These are phyloP conservation scores for Microthlaspi erraticum DNA, from an alignment of 345 rosid species.

Conservation along the genomic window DNA sequence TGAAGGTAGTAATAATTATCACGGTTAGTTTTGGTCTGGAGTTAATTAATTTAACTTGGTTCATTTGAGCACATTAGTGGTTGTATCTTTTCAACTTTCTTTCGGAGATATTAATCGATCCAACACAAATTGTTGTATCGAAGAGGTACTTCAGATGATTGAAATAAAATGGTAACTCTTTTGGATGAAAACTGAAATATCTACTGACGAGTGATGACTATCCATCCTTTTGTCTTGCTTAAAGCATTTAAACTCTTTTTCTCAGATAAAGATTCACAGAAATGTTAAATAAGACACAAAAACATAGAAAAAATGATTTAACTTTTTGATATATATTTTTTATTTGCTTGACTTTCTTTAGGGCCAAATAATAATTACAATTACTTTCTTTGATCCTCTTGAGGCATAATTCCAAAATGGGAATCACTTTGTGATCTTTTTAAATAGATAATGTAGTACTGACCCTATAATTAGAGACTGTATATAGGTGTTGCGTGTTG, in stretches of 20 bases:
- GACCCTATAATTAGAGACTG: conserved; percentile 16
- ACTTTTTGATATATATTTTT: not conserved
- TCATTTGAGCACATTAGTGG: too few relatives aligned
- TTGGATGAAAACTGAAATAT: not conserved
- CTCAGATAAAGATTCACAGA: not conserved
- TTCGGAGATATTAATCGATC: too few relatives aligned
- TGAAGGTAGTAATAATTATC: not conserved
- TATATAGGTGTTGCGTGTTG: not conserved
- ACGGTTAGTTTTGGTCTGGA: too few relatives aligned
- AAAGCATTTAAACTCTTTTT: not conserved
- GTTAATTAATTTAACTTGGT: too few relatives aligned
- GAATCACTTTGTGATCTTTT: conserved; percentile 22
- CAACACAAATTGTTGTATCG: not conserved
- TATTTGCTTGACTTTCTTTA: not conserved
- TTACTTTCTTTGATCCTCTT: too few relatives aligned
- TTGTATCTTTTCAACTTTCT: too few relatives aligned
- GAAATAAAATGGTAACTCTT: too few relatives aligned
- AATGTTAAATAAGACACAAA: not conserved
- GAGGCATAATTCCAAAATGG: conserved; percentile 13
- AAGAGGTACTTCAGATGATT: too few relatives aligned
- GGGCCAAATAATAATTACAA: conserved; percentile 28
- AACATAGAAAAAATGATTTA: conserved; percentile 14
- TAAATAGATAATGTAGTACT: conserved; percentile 10
- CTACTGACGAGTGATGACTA: not conserved
- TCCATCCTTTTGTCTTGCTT: not conserved